Evolutionary conservation across 805 yeast genomes (phyloP).

Genomic region (Schizosaccharomyces osmophilus): DNA sequence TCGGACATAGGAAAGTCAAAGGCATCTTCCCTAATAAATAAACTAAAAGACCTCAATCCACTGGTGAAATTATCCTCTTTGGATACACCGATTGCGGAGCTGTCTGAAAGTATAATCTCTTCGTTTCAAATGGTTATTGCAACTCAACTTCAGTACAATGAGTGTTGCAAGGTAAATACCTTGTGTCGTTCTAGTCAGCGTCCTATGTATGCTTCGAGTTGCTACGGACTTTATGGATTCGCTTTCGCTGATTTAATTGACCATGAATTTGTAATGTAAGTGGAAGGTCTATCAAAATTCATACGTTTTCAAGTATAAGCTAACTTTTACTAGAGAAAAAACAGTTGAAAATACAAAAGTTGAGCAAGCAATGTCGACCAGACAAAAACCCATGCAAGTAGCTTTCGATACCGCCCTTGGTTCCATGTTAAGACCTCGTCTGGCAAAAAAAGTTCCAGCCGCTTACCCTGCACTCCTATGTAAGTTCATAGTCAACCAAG

Average conservation of each 20-base stretch:
- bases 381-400: neutral
- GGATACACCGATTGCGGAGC: conserved; percentile 12
- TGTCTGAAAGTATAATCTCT: conserved; percentile 19
- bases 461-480: neutral
- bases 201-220: conserved; percentile 43
- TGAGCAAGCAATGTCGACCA: neutral
- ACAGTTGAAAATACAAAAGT: neutral
- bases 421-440: neutral
- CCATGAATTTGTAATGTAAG: conserved; percentile 18
- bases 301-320: neutral
- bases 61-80: conserved; percentile 34
- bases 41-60: conserved; percentile 54
- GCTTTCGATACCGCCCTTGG: neutral
- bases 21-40: conserved; percentile 27
- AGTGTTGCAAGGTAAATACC: conserved; percentile 25
- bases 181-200: conserved; percentile 30
- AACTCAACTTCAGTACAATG: conserved; percentile 29
- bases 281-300: neutral
- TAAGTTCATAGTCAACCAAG: neutral
- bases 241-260: conserved; percentile 53
- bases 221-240: conserved; percentile 66
- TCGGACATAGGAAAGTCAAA: conserved; percentile 31
- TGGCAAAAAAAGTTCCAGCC: neutral
- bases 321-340: neutral
- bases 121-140: conserved; percentile 50